Evolutionary conservation across 2,329 filamentous ascomycete genomes (phyloP), one percentile per base, ranked within the genome.

Genomic region (Arthrobotrys entomopaga): DNA sequence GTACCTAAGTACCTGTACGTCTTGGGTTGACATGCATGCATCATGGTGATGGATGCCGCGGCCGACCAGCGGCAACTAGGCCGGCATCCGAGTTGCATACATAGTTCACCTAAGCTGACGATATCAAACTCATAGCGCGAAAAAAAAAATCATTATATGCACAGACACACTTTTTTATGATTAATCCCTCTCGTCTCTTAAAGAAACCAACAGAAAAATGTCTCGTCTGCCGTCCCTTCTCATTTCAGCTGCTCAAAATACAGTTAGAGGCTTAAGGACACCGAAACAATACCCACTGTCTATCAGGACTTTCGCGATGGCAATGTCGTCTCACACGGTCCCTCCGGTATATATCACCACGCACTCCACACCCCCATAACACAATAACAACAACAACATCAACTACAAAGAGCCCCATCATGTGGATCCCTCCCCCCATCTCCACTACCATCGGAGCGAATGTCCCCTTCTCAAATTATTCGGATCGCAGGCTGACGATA

Each of bases 211-310:
- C 61, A 58, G 50, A 34, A 34, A 65, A 66, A 74, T 74, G 70
- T 58, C 70, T 63, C 70, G 70, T 67, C 67, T 74, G 53, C 70
- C 70, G 63, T 67, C 70, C 70, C 54, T 74, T 57, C 63, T 74
- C 63, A 66, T 74, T 74, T 74, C 63, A 74, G 52, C 63, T 59
- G 70, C 63, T 58, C 70, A 58, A 48, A 63, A 53, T 29, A 49
- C 63, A 49, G 63, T 46, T 8, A 74, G 70, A 74, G 70, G 70
- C 50, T 57, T 67, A 57, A 74, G 70, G 50, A 52, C 63, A 29
- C 63, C 70, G 63, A 74, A 74, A 74, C 70, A 64, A 43, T 74
- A 74, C 50, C 70, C 70, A 74, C 70, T 64, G 58, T 52, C 43
- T 53, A 59, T 63, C 52, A 74, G 50, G 60, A 64, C 57, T 40